These are phyloP conservation scores for Schwanniomyces occidentalis DNA, from an alignment of 805 yeast species.

Conservation along the genomic window DNA sequence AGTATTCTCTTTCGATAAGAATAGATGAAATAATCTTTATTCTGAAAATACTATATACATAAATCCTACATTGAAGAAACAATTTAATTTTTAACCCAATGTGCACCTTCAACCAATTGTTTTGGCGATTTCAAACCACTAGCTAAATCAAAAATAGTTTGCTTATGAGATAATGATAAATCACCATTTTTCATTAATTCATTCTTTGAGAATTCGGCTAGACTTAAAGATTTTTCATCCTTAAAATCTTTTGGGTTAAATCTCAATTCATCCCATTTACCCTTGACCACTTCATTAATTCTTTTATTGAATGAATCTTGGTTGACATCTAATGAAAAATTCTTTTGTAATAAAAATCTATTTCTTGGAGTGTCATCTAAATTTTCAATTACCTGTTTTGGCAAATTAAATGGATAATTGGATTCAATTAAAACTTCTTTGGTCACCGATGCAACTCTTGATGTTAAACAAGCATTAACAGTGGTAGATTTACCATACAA, in stretches of 20 bases:
- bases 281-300: slow-evolving; percentile 32
- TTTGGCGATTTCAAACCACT: slow-evolving; percentile 27
- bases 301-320: slow-evolving; percentile 20
- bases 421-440: slow-evolving; percentile 38
- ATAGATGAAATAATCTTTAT: no score
- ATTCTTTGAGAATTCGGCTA: slow-evolving; percentile 13
- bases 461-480: slow-evolving; percentile 23
- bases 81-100: slow-evolving; percentile 18
- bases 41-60: slow-evolving; percentile 2
- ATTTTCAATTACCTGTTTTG: slow-evolving; percentile 30
- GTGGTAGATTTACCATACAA: slow-evolving; percentile 39
- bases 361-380: slow-evolving; percentile 20
- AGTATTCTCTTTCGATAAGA: no score
- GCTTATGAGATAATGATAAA: slow-evolving; percentile 27
- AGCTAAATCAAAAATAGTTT: slow-evolving; percentile 29
- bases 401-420: slow-evolving; percentile 42
- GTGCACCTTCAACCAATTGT: slow-evolving; percentile 26
- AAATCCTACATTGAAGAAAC: not conserved
- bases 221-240: slow-evolving; percentile 7
- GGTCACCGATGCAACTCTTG: slow-evolving; percentile 42
- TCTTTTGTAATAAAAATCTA: slow-evolving; percentile 32
- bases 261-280: slow-evolving; percentile 21
- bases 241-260: slow-evolving; percentile 8
- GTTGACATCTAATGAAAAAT: slow-evolving; percentile 26
- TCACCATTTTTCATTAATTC: slow-evolving; percentile 31